Conservation (phyloP, 352 stramenopile genomes). For the Pythium dissotocum region DNA sequence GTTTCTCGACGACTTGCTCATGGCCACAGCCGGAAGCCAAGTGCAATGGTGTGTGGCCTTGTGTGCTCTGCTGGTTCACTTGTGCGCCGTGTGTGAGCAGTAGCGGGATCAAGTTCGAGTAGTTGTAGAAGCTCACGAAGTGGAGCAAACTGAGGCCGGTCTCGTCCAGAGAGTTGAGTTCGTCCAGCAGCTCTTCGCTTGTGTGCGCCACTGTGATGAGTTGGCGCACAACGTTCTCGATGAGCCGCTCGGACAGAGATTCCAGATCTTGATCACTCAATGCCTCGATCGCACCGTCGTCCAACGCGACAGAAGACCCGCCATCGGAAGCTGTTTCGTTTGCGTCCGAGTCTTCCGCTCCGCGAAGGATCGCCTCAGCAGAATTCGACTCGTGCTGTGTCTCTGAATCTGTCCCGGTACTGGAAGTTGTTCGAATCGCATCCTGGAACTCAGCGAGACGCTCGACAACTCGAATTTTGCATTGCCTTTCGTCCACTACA, state of each 20-base stretch:
- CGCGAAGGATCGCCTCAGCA: not conserved
- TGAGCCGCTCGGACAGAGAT: slow-evolving; percentile 71
- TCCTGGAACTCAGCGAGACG: slow-evolving; percentile 82
- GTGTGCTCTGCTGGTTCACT: slow-evolving; percentile 84
- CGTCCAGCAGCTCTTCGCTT: slow-evolving; percentile 78
- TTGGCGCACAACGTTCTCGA: slow-evolving; percentile 83
- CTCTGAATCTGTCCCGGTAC: not conserved
- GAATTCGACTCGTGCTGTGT: not conserved
- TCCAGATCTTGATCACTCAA: slow-evolving; percentile 82
- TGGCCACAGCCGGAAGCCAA: slow-evolving; percentile 80
- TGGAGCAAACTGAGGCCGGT: slow-evolving; percentile 85
- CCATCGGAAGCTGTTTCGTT: not conserved
- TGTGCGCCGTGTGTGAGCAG: slow-evolving; percentile 80
- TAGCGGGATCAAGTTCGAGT: slow-evolving; percentile 72
- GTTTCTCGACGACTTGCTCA: slow-evolving; percentile 57
- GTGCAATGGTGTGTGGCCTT: slow-evolving; percentile 83
- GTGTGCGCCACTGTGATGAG: slow-evolving; percentile 79
- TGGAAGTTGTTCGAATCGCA: slow-evolving; percentile 62
- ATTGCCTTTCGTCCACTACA: slow-evolving; percentile 83
- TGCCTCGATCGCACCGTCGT: slow-evolving; percentile 75
- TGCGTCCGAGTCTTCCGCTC: not conserved
- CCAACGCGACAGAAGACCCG: slow-evolving; percentile 18
- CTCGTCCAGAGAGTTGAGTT: slow-evolving; percentile 88
- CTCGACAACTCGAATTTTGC: slow-evolving; percentile 87
- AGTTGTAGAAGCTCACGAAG: slow-evolving; percentile 91